These are phyloP conservation scores for Heracleum sosnowskyi DNA, from an alignment of 129 eudicot genomes.

Conservation along the genomic window DNA sequence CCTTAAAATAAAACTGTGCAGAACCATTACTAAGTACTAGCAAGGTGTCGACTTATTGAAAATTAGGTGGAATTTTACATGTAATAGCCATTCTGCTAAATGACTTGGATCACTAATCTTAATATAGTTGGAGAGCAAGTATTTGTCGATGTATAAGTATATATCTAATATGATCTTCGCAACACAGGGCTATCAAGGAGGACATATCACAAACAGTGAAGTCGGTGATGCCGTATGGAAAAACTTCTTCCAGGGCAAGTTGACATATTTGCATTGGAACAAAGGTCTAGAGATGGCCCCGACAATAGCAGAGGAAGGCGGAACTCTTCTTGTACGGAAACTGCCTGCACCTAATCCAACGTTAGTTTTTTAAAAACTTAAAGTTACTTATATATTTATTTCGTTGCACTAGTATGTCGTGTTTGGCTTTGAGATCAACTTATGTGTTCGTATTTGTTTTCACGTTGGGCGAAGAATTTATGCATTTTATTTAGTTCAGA, in stretches of 20 bases:
- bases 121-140: neutral
- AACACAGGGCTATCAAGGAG: constrained; percentile 41
- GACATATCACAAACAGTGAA: constrained; percentile 34
- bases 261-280: constrained; percentile 79
- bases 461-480: neutral
- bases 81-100: neutral
- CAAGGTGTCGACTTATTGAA: neutral
- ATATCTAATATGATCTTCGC: neutral
- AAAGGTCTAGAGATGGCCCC: constrained; percentile 94
- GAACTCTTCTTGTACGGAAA: constrained; percentile 93
- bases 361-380: constrained; percentile 27
- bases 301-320: constrained; percentile 59
- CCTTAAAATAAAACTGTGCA: neutral
- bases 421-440: neutral
- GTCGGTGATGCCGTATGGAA: constrained; percentile 42
- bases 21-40: neutral
- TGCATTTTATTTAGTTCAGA: neutral
- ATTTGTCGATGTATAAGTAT: neutral
- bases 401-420: neutral
- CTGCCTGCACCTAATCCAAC: constrained; percentile 58
- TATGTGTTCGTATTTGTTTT: neutral
- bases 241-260: constrained; percentile 45
- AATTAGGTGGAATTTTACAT: neutral
- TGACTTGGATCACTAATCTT: neutral
- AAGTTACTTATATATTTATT: neutral